Conservation (phyloP, 2,329 filamentous ascomycete species). For the Claviceps cyperi region DNA sequence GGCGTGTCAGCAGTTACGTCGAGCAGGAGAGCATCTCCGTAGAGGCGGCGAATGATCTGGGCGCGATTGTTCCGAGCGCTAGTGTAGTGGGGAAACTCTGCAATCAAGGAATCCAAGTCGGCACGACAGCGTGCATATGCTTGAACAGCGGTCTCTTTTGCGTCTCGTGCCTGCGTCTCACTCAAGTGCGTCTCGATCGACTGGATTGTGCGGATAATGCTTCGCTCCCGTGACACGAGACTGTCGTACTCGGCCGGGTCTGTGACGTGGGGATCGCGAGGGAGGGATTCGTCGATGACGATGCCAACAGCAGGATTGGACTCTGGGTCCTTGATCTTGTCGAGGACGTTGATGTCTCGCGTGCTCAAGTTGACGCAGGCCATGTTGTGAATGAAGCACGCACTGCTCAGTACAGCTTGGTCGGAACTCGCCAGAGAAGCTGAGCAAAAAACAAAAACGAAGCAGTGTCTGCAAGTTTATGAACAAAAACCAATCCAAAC, state of each 20-base stretch:
- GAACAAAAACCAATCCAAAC: too few species aligned
- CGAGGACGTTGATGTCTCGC: constrained; percentile 46
- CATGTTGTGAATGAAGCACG: constrained; percentile 18
- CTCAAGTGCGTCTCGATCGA: constrained; percentile 38
- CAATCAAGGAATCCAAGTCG: constrained; percentile 40
- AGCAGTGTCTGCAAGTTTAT: too few species aligned
- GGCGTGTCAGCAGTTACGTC: constrained; percentile 21
- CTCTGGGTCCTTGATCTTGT: constrained; percentile 55
- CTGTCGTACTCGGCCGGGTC: constrained; percentile 35
- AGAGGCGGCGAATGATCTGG: constrained; percentile 47
- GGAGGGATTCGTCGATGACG: constrained; percentile 38
- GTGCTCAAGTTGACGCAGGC: constrained; percentile 34
- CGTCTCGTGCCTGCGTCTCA: constrained; percentile 22
- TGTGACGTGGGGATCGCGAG: constrained; percentile 42
- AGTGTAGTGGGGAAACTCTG: constrained; percentile 48
- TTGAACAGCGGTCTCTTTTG: constrained; percentile 22
- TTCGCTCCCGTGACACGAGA: constrained; percentile 35
- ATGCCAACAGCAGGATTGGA: constrained; percentile 39
- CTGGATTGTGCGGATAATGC: constrained; percentile 40
- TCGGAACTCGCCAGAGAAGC: too few species aligned
- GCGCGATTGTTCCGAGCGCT: constrained; percentile 63
- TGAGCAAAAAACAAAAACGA: too few species aligned
- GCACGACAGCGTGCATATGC: constrained; percentile 33
- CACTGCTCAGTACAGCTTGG: too few species aligned
- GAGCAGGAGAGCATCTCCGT: constrained; percentile 45